Evolutionary conservation across 257 asterid genomes (phyloP).

Genomic region (Apocynum venetum): DNA sequence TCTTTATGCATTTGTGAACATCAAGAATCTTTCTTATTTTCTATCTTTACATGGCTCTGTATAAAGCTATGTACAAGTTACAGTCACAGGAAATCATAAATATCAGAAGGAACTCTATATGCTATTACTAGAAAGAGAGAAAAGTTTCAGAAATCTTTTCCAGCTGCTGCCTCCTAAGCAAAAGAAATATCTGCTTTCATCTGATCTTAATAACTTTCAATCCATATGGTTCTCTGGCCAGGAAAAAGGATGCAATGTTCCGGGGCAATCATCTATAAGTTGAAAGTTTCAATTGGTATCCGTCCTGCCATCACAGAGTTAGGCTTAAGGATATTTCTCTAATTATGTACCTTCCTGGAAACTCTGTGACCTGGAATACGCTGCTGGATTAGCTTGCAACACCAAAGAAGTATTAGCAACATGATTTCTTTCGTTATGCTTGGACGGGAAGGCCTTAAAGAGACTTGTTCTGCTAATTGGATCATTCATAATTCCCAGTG

Average conservation of each 20-base stretch:
- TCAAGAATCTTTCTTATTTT: slow-evolving; percentile 6
- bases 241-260: neutral
- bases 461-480: slow-evolving; percentile 15
- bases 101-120: slow-evolving; percentile 7
- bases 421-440: slow-evolving; percentile 22
- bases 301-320: slow-evolving; percentile 14
- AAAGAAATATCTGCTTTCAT: slow-evolving; percentile 1
- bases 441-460: slow-evolving; percentile 35
- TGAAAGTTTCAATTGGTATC: slow-evolving; percentile 7
- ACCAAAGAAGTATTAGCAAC: slow-evolving; percentile 29
- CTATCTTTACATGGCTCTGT: neutral
- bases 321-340: neutral
- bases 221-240: neutral
- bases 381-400: slow-evolving; percentile 80
- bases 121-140: neutral
- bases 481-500: slow-evolving; percentile 30
- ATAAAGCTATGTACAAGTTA: slow-evolving; percentile 7
- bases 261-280: neutral
- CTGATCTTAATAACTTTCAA: neutral
- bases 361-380: slow-evolving; percentile 59
- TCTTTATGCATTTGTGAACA: neutral
- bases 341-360: slow-evolving; percentile 51
- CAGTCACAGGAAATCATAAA: slow-evolving; percentile 8
- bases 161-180: slow-evolving; percentile 5
- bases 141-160: neutral